These are phyloP conservation scores for Anthracocystis panici-leucophaei DNA, from an alignment of 1,284 basidiomycete species.

Conservation along the genomic window DNA sequence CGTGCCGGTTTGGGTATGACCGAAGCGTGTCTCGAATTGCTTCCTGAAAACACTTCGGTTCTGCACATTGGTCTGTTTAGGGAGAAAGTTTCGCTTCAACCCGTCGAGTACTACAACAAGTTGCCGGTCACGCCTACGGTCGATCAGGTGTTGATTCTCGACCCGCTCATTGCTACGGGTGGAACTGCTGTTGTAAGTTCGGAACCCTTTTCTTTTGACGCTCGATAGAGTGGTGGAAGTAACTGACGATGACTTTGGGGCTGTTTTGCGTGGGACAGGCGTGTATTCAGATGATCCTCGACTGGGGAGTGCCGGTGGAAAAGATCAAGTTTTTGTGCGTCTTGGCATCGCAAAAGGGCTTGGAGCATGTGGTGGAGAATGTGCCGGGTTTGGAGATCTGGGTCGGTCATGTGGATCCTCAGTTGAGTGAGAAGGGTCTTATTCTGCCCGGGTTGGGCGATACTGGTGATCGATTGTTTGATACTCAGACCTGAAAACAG, in stretches of 20 bases:
- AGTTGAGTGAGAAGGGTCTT: slow-evolving; percentile 58
- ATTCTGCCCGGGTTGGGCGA: slow-evolving; percentile 66
- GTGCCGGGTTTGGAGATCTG: slow-evolving; percentile 84
- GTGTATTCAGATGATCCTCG: slow-evolving; percentile 65
- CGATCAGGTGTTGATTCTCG: slow-evolving; percentile 85
- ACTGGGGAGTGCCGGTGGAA: slow-evolving; percentile 67
- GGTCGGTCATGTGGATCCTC: slow-evolving; percentile 60
- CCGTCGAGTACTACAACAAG: slow-evolving; percentile 76
- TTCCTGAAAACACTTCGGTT: slow-evolving; percentile 83
- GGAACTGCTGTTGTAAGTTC: slow-evolving; percentile 80
- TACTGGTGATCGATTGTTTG: slow-evolving; percentile 60
- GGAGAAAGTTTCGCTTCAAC: slow-evolving; percentile 88
- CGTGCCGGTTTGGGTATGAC: slow-evolving; percentile 95
- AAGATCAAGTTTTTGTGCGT: slow-evolving; percentile 86
- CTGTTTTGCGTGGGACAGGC: slow-evolving; percentile 23
- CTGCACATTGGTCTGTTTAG: slow-evolving; percentile 91
- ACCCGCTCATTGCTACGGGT: slow-evolving; percentile 90
- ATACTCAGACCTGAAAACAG: slow-evolving; percentile 36
- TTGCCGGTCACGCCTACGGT: slow-evolving; percentile 82
- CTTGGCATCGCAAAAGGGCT: slow-evolving; percentile 81
- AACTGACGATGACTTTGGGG: neutral
- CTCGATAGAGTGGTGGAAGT: neutral
- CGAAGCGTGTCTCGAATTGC: slow-evolving; percentile 81
- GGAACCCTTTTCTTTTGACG: neutral
- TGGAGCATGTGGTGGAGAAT: slow-evolving; percentile 77